Percentiles rank a stretch among this genome's conserved stretches.
Conservation (phyloP, 148 eudicot species). For the Vaccinium darrowii region DNA sequence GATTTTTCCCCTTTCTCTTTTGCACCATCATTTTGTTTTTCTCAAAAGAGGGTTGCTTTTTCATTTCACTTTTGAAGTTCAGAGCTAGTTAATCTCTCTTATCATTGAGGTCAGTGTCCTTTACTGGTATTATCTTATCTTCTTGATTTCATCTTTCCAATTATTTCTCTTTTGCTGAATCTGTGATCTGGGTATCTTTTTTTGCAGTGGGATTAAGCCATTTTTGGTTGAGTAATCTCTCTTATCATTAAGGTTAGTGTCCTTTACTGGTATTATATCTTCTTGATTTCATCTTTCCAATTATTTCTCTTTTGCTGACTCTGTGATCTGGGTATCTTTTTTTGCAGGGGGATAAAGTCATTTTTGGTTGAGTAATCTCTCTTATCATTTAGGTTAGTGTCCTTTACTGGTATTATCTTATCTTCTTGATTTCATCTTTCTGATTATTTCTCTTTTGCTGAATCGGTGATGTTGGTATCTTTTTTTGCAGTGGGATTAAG, state of each 20-base stretch:
- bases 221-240: neutral
- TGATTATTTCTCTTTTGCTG: neutral
- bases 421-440: neutral
- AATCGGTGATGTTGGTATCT: neutral
- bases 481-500: constrained; percentile 14
- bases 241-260: neutral
- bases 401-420: too few species aligned
- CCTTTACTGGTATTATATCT: too few species aligned
- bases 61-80: constrained; percentile 2
- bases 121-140: too few species aligned
- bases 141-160: neutral
- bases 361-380: neutral
- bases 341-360: constrained; percentile 11
- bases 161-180: neutral
- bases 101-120: constrained; percentile 4
- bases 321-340: neutral
- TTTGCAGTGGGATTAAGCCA: constrained; percentile 12
- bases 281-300: neutral
- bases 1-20: neutral
- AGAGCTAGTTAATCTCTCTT: neutral
- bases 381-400: neutral
- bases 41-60: neutral
- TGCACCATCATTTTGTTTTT: neutral
- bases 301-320: neutral
- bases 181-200: neutral